Base-by-base conservation (phyloP, 2,329 filamentous ascomycete genomes). In the Teratosphaeria viscida region DNA sequence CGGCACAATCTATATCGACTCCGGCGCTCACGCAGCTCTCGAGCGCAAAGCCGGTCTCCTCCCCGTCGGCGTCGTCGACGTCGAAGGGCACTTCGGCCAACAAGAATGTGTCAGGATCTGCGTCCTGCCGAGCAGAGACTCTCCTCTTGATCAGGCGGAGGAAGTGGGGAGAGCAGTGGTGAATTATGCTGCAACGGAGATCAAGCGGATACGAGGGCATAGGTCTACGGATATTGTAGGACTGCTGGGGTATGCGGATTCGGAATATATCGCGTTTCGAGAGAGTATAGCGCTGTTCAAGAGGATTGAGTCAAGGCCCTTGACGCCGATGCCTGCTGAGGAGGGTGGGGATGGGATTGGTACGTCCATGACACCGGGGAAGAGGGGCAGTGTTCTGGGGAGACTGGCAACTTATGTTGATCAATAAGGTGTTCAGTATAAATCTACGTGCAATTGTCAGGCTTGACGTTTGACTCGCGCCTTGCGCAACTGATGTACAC, bases 151-250 rank as follows among this genome's bases (percentile, higher is more conserved):
- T 23, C 67, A 70, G 27, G 69, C 60, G 7, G 68, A 76, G 55
- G 94, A 97, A 69, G 89, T 97, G 23, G 94, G 94, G 0, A 81
- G 92, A 39, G 92, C 90, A 3, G 77, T 99, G 55, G 91, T 96
- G 60, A 96, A 97, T 74, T 99, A 97, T 72, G 88, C 89, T n/a
- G 85, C 89, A 1, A 78, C 81, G 0, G 92, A 99, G 75, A 91
- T 99, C 62, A 77, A 79, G 60, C 79, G 88, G 56, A 96, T 99
- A 71, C 90, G 88, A 76, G 94, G 94, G 1, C 79, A 88, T 64
- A 85, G 88, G 71, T 96, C 91, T 70, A 83, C 81, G 5, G 88
- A 96, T 71, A 96, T 99, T 63, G 80, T 85, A 55, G 80, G 82
- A 10, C 77, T 94, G 53, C 77, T 99, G 35, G 94, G 92, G 3